Base-by-base conservation (phyloP, 1,139 yeast genomes). In the Hyphopichia buzzinii region DNA sequence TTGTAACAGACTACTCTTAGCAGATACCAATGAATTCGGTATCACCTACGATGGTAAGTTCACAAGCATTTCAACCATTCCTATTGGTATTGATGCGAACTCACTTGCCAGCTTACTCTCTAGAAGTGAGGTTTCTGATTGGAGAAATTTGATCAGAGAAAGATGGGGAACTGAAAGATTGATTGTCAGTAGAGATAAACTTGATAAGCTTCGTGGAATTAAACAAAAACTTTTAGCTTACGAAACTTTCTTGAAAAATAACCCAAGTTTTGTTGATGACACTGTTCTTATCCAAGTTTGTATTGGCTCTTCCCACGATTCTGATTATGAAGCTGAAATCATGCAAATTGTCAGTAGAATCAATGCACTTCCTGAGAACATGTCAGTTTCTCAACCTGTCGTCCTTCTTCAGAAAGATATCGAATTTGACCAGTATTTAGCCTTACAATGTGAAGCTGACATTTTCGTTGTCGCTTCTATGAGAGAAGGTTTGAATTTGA, bases 401-500 rank as follows among this genome's bases (percentile, higher is more conserved):
- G 89, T 88, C 3, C 72, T 90, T 29, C 67, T 92, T 37, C 92
- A 88, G 49, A 94, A 88, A 55, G 97, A 90, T 49, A 79, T 92
- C 41, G 90, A 81, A 24, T 92, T 87, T 55, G 84, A 82, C 39
- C 97, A 92, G 59, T 92, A 92, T 54, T 62, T 92, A 47, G 97
- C 96, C 0, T 64, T 92, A 38, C 76, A 86, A 38, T 69, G 82
- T 31, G 97, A 89, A 55, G 96, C 97, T 0, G 95, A 86, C 48
- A 72, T 79, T 2, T 92, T 92, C 57, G 81, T 86, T 25, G 96
- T 92, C 3, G 81, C 95, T 4, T 84, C 96, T 1, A 77, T 92
- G 73, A 80, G 98, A 55, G 99, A 94, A 59, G 98, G 98, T 14
- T 85, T 92, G 86, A 92, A 92, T 53, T 69, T 92, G 54, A 89